Evolutionary conservation across 306 rosid genomes (phyloP).

Genomic region (Ammopiptanthus mongolicus): DNA sequence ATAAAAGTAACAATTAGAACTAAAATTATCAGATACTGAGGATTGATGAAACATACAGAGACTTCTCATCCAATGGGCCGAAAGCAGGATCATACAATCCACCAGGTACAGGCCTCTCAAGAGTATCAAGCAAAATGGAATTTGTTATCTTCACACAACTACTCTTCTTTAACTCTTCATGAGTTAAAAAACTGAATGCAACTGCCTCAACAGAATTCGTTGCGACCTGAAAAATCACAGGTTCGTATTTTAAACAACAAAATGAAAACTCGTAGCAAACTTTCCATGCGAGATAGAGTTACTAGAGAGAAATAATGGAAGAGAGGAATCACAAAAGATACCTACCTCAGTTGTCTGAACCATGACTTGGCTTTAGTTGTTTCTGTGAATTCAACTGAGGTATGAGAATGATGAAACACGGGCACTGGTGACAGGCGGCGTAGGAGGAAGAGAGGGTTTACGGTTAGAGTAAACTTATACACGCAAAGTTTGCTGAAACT

Average conservation of each 20-base stretch:
- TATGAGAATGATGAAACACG: no score
- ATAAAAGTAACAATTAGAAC: not conserved
- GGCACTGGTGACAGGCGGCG: no score
- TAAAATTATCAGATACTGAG: not conserved
- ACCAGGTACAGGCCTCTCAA: slow-evolving; percentile 42
- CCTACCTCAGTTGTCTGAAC: not conserved
- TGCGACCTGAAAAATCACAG: slow-evolving; percentile 43
- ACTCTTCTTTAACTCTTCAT: slow-evolving; percentile 47
- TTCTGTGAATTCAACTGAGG: no score
- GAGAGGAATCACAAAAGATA: no score
- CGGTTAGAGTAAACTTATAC: no score
- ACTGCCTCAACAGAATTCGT: slow-evolving; percentile 54
- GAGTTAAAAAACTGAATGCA: slow-evolving; percentile 58
- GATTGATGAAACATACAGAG: slow-evolving; percentile 35
- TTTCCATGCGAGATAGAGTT: not conserved
- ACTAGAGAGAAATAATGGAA: not conserved
- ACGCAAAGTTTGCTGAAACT: no score
- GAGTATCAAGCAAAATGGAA: slow-evolving; percentile 29
- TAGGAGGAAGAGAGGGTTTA: no score
- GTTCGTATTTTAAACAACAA: not conserved
- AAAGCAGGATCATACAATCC: slow-evolving; percentile 85
- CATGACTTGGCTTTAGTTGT: not conserved
- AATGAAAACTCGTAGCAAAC: no score
- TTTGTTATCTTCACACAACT: slow-evolving; percentile 52
- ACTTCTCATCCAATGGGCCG: slow-evolving; percentile 58